phyloP scores from a whole-genome alignment of 169 alveolate genomes.

The Plasmodium ovale region DNA sequence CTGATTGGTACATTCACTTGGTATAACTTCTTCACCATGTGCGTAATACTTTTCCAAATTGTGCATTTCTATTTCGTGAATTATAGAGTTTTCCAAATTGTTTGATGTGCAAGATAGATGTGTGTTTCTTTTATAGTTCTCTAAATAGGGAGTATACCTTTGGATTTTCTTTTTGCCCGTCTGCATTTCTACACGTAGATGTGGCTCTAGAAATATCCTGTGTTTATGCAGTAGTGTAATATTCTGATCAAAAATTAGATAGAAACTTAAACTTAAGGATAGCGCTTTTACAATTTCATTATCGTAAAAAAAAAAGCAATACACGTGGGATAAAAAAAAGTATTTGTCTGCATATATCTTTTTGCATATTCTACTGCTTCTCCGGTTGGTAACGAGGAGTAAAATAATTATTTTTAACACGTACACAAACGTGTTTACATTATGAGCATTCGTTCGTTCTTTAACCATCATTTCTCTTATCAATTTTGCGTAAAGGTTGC shows the following conservation, averaged over 20 bases:
- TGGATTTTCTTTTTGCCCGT: not conserved
- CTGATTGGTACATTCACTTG: not conserved
- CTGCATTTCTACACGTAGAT: not conserved
- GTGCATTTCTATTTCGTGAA: conserved; percentile 24
- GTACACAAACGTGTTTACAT: conserved; percentile 32
- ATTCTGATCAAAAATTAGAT: conserved; percentile 54
- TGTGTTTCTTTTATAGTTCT: not conserved
- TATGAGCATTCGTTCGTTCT: conserved; percentile 23
- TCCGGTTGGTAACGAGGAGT: conserved; percentile 45
- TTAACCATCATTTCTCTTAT: conserved; percentile 48
- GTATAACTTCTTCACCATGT: not conserved
- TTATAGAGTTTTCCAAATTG: conserved; percentile 24
- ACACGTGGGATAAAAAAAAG: conserved; percentile 50
- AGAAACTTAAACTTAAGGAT: conserved; percentile 38
- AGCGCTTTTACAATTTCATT: conserved; percentile 43
- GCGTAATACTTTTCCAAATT: not conserved
- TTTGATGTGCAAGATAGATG: not conserved
- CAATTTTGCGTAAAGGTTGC: conserved; percentile 18
- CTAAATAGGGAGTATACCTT: not conserved
- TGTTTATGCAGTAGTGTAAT: conserved; percentile 24
- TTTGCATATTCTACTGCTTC: conserved; percentile 64
- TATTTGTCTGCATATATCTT: conserved; percentile 41
- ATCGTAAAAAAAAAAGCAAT: conserved; percentile 59
- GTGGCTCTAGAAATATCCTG: conserved; percentile 49
- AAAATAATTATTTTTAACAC: conserved; percentile 61